phyloP scores from a whole-genome alignment of 73 alveolate genomes.

The Effrenium voratum region DNA sequence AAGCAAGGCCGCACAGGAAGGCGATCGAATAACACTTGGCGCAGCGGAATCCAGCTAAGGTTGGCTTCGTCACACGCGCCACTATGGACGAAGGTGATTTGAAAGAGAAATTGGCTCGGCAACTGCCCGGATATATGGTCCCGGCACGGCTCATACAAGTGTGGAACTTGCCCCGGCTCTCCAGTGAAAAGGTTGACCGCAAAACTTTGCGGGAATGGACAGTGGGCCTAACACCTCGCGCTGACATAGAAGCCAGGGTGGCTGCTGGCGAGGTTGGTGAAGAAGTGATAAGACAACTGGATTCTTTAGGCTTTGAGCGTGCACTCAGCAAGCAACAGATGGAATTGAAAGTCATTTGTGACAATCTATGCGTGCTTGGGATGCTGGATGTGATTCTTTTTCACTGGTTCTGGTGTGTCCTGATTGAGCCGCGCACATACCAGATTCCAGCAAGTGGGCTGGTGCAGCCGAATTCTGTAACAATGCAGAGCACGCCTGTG shows the following conservation, averaged over 20 bases:
- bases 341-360: slow-evolving; percentile 34
- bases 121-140: slow-evolving; percentile 66
- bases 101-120: background rate
- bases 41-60: no score
- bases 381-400: slow-evolving; percentile 49
- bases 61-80: slow-evolving; percentile 64
- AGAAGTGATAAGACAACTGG: slow-evolving; percentile 20
- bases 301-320: slow-evolving; percentile 70
- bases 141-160: slow-evolving; percentile 22
- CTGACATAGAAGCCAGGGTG: slow-evolving; percentile 55
- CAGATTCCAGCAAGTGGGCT: background rate
- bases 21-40: no score
- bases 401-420: slow-evolving; percentile 86
- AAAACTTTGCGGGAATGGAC: slow-evolving; percentile 24
- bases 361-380: slow-evolving; percentile 36
- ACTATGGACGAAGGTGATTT: background rate
- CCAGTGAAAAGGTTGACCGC: slow-evolving; percentile 66
- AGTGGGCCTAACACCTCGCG: slow-evolving; percentile 36
- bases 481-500: slow-evolving; percentile 54
- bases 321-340: slow-evolving; percentile 18
- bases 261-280: slow-evolving; percentile 11
- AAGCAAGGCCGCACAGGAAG: no score
- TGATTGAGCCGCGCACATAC: slow-evolving; percentile 66
- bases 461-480: background rate
- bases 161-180: slow-evolving; percentile 44